Evolutionary conservation across 2,329 filamentous ascomycete genomes (phyloP), one percentile per base, ranked within the genome.

Genomic region (Biscogniauxia sp.): DNA sequence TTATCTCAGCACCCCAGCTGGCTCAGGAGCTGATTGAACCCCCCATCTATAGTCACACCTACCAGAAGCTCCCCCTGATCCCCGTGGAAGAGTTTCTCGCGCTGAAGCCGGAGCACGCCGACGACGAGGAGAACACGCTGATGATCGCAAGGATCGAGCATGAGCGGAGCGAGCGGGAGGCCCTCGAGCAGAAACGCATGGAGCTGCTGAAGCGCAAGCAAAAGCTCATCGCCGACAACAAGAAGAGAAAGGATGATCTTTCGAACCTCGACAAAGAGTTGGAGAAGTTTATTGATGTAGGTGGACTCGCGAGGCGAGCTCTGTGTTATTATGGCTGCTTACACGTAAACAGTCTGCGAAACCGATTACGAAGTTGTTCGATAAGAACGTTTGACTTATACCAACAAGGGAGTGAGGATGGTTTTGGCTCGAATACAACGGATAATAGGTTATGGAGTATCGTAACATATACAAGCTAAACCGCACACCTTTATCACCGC

Each of bases 141-240:
- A 98, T 96, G 87, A 87, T 93, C 56, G 91, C 91, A 51, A 88
- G 94, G 25, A 97, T 99, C 72, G 89, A 95, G 66, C 91, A 98
- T 73, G 95, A 99, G 78, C 87, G 92, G 67, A 84, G 85, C 13
- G 92, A 96, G 73, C 88, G 95, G 45, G 88, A 96, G 75, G 87
- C 88, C 51, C 79, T 98, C 28, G 95, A 99, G 76, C 89, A 92
- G 74, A 88, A 93, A 69, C 84, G 93, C 55, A 88, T 93, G 74
- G 89, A 90, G 66, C 80, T 93, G 1, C 78, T 93, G 53, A 92
- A 84, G 72, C 78, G 82, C 56, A 87, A 87, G 69, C 82, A 84
- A 67, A 86, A 86, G 73, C 80, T 87, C 54, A 86, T 85, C 56
- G 80, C 83, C 1, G 84, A 87, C 73, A 97, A 97, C 74, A 96